A percentile compares a stretch with the other conserved stretches of the same genome.
Evolutionary conservation across 192 early-diverging fungal genomes (phyloP).

Genomic region (Cetraspora pellucida): DNA sequence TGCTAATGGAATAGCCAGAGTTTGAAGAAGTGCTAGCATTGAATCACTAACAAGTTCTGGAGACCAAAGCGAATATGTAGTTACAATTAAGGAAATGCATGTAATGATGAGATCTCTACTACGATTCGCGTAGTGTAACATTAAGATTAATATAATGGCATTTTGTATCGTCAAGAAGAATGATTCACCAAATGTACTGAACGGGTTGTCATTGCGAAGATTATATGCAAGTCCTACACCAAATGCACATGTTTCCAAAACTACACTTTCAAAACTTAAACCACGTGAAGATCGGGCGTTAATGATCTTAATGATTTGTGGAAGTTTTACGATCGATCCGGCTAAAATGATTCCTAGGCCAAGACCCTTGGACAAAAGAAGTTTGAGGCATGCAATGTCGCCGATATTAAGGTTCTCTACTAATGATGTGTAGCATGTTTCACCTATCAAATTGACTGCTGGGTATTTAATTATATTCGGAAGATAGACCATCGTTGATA

Average conservation of each 20-base stretch:
- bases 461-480: constrained; percentile 68
- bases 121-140: constrained; percentile 61
- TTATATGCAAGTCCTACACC: constrained; percentile 87
- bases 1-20: constrained; percentile 75
- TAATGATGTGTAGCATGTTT: constrained; percentile 73
- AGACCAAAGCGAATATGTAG: constrained; percentile 60
- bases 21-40: constrained; percentile 69
- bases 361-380: constrained; percentile 85
- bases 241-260: constrained; percentile 83
- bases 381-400: constrained; percentile 76
- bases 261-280: constrained; percentile 75
- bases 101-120: constrained; percentile 39
- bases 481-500: constrained; percentile 30
- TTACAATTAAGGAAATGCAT: constrained; percentile 44
- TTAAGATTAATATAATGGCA: constrained; percentile 71
- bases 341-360: constrained; percentile 93
- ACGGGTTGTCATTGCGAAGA: constrained; percentile 77
- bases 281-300: constrained; percentile 71
- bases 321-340: constrained; percentile 92
- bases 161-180: constrained; percentile 88
- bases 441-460: constrained; percentile 73
- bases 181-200: constrained; percentile 86
- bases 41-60: constrained; percentile 44
- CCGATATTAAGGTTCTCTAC: constrained; percentile 71
- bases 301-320: constrained; percentile 93